phyloP scores from a whole-genome alignment of 345 rosid species.

The Eucalyptus lansdowneana region DNA sequence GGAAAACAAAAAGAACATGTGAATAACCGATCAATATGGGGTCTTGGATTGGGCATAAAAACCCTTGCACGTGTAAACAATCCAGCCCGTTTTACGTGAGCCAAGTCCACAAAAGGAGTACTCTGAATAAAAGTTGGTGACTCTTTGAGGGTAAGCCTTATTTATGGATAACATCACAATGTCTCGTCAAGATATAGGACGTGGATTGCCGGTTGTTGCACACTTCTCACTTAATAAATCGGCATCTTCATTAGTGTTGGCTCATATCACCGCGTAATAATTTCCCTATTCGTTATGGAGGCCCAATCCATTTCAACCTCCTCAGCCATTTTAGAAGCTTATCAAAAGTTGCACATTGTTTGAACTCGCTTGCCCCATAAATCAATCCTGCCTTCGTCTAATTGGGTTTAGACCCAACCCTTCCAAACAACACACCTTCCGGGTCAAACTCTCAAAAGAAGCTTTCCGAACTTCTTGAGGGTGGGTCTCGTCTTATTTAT shows the following conservation, averaged over 20 bases:
- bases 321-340: not conserved
- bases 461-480: not conserved
- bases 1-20: not conserved
- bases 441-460: not conserved
- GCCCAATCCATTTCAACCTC: not conserved
- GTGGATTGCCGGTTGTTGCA: fast-evolving
- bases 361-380: not conserved
- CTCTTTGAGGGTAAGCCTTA: not conserved
- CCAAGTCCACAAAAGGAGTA: not conserved
- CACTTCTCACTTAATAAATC: not conserved
- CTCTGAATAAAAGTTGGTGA: not conserved
- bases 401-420: not conserved
- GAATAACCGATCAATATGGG: not conserved
- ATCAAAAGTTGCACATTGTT: not conserved
- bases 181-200: not conserved
- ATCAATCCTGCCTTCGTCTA: not conserved
- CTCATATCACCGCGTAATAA: not conserved
- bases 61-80: not conserved
- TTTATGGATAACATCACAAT: not conserved
- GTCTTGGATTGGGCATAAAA: not conserved
- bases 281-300: not conserved
- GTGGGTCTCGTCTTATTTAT: not conserved
- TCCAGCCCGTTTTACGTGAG: not conserved
- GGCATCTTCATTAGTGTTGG: not conserved
- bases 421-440: not conserved